phyloP scores from a whole-genome alignment of 2,329 filamentous ascomycete genomes.

The Aspergillus melleus region DNA sequence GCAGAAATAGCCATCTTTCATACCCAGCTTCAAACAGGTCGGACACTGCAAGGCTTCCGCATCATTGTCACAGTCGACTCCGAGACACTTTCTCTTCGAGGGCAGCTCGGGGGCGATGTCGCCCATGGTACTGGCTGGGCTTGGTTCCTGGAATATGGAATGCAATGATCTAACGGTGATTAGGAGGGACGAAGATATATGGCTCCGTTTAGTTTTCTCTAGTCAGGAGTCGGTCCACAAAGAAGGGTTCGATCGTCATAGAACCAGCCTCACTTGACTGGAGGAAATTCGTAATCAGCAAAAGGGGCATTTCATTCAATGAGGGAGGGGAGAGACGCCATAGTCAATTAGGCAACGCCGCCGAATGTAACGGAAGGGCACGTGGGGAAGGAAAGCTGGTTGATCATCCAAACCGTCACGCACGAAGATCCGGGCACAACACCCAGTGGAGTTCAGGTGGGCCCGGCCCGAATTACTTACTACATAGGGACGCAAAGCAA shows the following conservation, averaged over 20 bases:
- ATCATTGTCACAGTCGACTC: slow-evolving; percentile 77
- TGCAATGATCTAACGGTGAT: background rate
- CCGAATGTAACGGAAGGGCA: too few relatives aligned
- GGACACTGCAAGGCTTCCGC: slow-evolving; percentile 83
- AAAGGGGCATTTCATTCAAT: background rate
- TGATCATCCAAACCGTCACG: too few relatives aligned
- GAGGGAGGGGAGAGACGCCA: background rate
- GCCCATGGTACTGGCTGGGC: background rate
- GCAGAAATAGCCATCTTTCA: slow-evolving; percentile 69
- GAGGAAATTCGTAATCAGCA: background rate
- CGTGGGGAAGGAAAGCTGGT: too few relatives aligned
- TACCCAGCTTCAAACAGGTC: slow-evolving; percentile 81
- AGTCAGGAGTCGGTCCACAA: background rate
- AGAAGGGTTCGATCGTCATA: background rate
- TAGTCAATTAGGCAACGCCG: too few relatives aligned
- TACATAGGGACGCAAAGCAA: too few relatives aligned
- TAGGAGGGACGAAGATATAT: background rate
- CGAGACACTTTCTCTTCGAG: slow-evolving; percentile 56
- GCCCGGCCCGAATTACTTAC: too few relatives aligned
- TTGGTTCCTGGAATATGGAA: background rate
- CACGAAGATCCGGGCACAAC: too few relatives aligned
- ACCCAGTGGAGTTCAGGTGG: too few relatives aligned
- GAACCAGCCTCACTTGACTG: background rate
- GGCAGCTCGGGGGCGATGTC: background rate
- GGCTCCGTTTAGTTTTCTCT: background rate